Evolutionary conservation across 73 alveolate species (phyloP).

Genomic region (Strombidium stylifer): DNA sequence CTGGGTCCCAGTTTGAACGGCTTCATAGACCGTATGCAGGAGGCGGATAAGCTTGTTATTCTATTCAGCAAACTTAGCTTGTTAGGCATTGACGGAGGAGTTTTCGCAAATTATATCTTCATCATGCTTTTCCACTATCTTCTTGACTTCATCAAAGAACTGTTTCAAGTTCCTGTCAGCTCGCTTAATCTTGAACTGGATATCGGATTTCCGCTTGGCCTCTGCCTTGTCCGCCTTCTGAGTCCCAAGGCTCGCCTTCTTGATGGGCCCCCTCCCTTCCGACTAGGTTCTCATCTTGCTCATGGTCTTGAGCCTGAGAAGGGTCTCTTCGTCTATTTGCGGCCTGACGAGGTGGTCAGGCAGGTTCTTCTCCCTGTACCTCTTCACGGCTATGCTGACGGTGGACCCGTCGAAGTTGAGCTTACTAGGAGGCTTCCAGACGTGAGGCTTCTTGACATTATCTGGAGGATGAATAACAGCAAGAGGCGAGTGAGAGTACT

Average conservation of each 20-base stretch:
- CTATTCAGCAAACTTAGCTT: neutral
- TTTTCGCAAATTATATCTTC: neutral
- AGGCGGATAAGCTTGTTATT: conserved; percentile 26
- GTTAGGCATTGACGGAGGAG: neutral
- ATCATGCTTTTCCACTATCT: conserved; percentile 20
- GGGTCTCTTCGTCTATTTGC: conserved; percentile 16
- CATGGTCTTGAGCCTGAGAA: neutral
- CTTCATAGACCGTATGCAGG: too few relatives aligned
- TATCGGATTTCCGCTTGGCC: neutral
- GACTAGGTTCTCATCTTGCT: neutral
- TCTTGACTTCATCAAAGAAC: conserved; percentile 29
- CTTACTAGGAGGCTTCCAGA: conserved; percentile 4
- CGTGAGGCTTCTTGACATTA: conserved; percentile 11
- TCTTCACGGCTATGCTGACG: conserved; percentile 10
- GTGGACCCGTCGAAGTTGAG: conserved; percentile 20
- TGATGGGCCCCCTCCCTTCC: neutral
- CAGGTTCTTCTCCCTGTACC: conserved; percentile 25
- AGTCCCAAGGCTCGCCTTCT: conserved; percentile 1
- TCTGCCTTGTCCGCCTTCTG: conserved; percentile 9
- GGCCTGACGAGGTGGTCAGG: conserved; percentile 59
- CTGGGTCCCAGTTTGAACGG: too few relatives aligned
- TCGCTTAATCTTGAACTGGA: neutral
- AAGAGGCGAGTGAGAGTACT: conserved; percentile 50
- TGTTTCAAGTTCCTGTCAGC: conserved; percentile 21
- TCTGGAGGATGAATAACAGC: conserved; percentile 60